Evolutionary conservation across 148 eudicot genomes (phyloP), one percentile per base, ranked within the genome.

Genomic region (Arctostaphylos glauca): DNA sequence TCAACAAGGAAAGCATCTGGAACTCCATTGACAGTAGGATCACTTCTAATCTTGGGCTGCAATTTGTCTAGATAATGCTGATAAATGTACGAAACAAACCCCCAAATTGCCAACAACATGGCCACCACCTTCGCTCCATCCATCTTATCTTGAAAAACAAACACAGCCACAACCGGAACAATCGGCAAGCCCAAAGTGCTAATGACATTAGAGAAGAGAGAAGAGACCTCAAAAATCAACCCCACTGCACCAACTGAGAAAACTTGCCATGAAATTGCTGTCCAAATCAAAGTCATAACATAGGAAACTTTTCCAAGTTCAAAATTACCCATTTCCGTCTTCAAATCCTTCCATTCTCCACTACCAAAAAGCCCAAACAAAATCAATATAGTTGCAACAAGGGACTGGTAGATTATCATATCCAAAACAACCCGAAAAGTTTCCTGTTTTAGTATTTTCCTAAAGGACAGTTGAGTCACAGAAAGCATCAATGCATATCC

Each of bases 71-170:
- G 78, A 80, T 91, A 89, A 76, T 89, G 89, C 76, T 89, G 93
- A 68, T 93, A 93, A 12, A 85, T 67, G 81, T 90, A 93, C 2
- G 97, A 93, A 83, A 71, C 80, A 48, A 91, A 90, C 5, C 94
- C 97, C 94, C 94, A 93, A n/a, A 88, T 21, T 9, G 94, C 93
- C 87, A 93, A 82, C 54, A 89, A 31, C 93, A 93, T 84, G 10
- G 97, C 74, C n/a, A 89, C 73, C 9, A 77, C 88, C 84, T 92
- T 92, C 47, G 88, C 71, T 0, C 97, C 94, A 79, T 81, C 86
- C 91, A 93, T 85, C 74, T 72, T 86, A 3, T 93, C 97, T 12
- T 84, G 84, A 19, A 91, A 85, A 62, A 93, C 62, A 31, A 93
- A 59, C 78, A 93, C 92, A 2, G 97, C 94, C 9, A 88, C 81